Percentiles rank a stretch among this genome's conserved stretches.
Evolutionary conservation across 164 flowering plant species (phyloP).

Genomic region (Taxillus chinensis): DNA sequence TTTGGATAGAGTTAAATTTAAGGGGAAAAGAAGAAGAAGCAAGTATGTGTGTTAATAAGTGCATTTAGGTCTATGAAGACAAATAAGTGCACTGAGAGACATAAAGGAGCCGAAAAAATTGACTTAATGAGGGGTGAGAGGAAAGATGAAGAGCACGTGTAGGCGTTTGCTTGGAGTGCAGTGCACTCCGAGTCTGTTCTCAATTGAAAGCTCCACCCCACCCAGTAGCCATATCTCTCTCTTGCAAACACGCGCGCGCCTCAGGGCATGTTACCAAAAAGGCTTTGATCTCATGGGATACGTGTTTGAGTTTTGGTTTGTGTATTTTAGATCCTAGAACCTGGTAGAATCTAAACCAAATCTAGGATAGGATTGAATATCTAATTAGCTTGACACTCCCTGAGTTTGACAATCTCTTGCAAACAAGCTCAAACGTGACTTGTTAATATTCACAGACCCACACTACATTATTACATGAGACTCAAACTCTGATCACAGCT

Average conservation of each 20-base stretch:
- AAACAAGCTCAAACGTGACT: no score
- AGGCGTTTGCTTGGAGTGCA: slow-evolving; percentile 43
- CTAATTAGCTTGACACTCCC: no score
- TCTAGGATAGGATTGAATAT: no score
- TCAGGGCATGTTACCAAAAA: background rate
- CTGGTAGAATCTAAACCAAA: no score
- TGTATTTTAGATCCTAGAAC: background rate
- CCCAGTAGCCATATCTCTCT: slow-evolving; percentile 11
- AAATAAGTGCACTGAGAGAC: background rate
- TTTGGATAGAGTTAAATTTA: background rate
- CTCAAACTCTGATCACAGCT: no score
- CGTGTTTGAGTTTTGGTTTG: background rate
- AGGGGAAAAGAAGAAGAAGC: background rate
- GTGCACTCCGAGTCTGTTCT: slow-evolving; percentile 29
- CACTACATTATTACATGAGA: no score
- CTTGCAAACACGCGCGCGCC: background rate
- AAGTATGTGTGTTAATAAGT: background rate
- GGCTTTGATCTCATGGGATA: background rate
- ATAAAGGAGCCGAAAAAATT: slow-evolving; percentile 42
- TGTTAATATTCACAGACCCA: no score
- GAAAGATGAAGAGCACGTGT: slow-evolving; percentile 22
- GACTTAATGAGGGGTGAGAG: slow-evolving; percentile 25
- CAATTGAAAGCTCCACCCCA: slow-evolving; percentile 19
- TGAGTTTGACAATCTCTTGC: no score
- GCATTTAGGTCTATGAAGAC: background rate